phyloP scores from a whole-genome alignment of 257 asterid species.

The Nemophila menziesii region DNA sequence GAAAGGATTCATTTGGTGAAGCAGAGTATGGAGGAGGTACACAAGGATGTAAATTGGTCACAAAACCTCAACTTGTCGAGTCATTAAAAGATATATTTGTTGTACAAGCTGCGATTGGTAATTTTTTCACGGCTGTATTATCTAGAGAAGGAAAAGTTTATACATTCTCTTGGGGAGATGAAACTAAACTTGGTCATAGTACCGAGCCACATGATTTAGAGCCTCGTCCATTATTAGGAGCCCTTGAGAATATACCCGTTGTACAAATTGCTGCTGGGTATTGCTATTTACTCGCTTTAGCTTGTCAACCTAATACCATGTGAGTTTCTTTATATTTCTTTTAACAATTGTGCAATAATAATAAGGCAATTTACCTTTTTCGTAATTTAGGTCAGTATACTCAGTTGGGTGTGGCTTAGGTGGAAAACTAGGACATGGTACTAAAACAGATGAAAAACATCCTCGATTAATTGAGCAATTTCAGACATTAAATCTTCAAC shows the following conservation, averaged over 20 bases:
- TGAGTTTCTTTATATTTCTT: constrained; percentile 20
- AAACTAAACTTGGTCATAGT: constrained; percentile 66
- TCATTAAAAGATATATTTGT: constrained; percentile 70
- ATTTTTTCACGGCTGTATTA: constrained; percentile 73
- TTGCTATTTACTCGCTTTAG: constrained; percentile 80
- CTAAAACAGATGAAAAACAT: constrained; percentile 70
- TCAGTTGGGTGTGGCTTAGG: constrained; percentile 99
- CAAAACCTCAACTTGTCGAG: constrained; percentile 57
- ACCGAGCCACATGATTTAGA: constrained; percentile 52
- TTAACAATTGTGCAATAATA: neutral
- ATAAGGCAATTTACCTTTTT: neutral
- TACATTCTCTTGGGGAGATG: constrained; percentile 83
- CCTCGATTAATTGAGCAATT: constrained; percentile 81
- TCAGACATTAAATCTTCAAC: constrained; percentile 66
- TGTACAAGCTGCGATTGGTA: constrained; percentile 78
- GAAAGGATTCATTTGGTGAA: constrained; percentile 67
- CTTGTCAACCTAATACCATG: constrained; percentile 77
- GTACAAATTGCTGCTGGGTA: constrained; percentile 89
- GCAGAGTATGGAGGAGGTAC: constrained; percentile 45
- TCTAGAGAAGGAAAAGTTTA: constrained; percentile 71
- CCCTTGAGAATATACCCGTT: constrained; percentile 53
- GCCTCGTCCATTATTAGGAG: constrained; percentile 62
- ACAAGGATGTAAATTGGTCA: constrained; percentile 43
- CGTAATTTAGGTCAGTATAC: constrained; percentile 73
- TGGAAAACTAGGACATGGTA: constrained; percentile 95